Base-by-base conservation (phyloP, 148 eudicot species). In the Amaranthus cruentus region DNA sequence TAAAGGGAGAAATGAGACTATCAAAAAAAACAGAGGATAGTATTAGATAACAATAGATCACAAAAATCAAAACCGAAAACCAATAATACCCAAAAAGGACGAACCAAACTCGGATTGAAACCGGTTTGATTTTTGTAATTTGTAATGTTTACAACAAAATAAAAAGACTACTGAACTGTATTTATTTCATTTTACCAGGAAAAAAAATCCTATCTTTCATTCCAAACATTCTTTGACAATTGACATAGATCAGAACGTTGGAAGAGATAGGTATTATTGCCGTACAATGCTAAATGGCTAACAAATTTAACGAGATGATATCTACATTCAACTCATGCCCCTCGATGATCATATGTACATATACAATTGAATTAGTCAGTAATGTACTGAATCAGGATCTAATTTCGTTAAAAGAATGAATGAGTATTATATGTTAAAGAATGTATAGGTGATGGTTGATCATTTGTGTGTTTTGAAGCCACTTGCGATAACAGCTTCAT, bases 371-470 rank as follows among this genome's bases (percentile, higher is more conserved):
- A 21, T 6, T 68, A 78, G 61, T 60, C 47, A 59, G 7, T 66
- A 74, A 65, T 74, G 59, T 63, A 74, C 55, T 69, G 5, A 42
- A 66, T 60, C 81, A 43, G 46, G 18, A 15, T 21, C 44, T 3
- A 50, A 55, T 66, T n/a, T 59, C 8, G 0, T 66, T 42, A 6
- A 21, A 71, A 48, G 56, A 21, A 38, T 38, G 69, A 59, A 61
- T 48, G 38, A 28, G 38, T 28, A 28, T 28, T 28, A 0, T 12
- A 28, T 44, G 12, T 58, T 69, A 68, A 85, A 49, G 90, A 86
- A 52, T 86, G 92, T 71, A 89, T 56, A 15, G 93, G 84, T 9
- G 94, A 84, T 12, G 87, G 68, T 57, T 87, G 87, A 69, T 72
- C 80, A 60, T 81, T 78, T 60, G 78, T 66, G 61, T 54, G 77